Conservation (phyloP, 345 rosid species). For the Citrus sp. region DNA sequence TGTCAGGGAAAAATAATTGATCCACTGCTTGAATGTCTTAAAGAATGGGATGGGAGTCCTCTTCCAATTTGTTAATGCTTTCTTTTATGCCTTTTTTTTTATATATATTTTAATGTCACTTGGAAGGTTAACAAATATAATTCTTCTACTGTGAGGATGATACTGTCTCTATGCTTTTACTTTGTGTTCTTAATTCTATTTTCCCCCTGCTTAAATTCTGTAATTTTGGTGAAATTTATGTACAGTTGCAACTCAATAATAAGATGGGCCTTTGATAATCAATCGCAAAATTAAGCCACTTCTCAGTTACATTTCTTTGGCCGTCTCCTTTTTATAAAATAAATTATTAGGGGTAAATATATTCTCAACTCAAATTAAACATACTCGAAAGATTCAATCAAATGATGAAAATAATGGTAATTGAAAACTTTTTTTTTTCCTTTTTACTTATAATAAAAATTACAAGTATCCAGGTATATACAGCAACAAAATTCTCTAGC, state of each 20-base stretch:
- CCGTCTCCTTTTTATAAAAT: neutral
- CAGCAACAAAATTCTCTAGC: neutral
- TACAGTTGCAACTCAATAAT: neutral
- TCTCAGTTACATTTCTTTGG: neutral
- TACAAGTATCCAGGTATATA: slow-evolving; percentile 1
- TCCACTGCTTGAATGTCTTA: slow-evolving; percentile 36
- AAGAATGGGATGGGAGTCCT: slow-evolving; percentile 35
- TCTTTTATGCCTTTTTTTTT: neutral
- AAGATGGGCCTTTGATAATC: neutral
- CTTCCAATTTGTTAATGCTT: slow-evolving; percentile 18
- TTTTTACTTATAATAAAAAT: neutral
- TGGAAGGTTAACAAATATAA: neutral
- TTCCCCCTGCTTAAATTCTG: no score
- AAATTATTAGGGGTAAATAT: no score
- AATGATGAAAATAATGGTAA: neutral
- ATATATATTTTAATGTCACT: neutral
- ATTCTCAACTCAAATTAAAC: no score
- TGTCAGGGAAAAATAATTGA: slow-evolving; percentile 34
- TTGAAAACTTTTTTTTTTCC: neutral
- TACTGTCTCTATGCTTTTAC: neutral
- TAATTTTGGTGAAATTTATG: neutral
- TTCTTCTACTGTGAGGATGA: neutral
- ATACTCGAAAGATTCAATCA: no score
- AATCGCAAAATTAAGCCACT: neutral
- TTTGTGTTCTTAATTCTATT: neutral